These are phyloP conservation scores for Lactarius indigo DNA, from an alignment of 768 basidiomycete genomes.

Conservation along the genomic window DNA sequence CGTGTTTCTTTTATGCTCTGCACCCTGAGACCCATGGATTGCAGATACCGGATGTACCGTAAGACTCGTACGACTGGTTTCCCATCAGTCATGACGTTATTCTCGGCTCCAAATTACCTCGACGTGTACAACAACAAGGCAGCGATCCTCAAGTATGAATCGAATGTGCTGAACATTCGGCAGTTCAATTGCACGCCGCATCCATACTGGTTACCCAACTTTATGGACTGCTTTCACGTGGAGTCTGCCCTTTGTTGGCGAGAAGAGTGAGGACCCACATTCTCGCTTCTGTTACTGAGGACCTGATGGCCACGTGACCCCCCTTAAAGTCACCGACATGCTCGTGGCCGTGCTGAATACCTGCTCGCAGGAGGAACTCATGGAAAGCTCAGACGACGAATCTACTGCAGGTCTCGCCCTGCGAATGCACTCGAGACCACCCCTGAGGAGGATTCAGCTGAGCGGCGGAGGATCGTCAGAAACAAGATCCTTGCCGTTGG, in stretches of 20 bases:
- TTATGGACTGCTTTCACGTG: conserved; percentile 98
- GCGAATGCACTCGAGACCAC: conserved; percentile 10
- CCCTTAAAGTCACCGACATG: conserved; percentile 89
- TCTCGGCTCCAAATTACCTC: conserved; percentile 96
- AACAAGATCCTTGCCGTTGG: conserved; percentile 99
- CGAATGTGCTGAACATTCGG: conserved; percentile 97
- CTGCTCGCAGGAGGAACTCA: conserved; percentile 95
- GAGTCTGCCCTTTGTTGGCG: conserved; percentile 95
- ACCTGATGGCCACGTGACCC: conserved; percentile 9
- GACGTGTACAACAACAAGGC: conserved; percentile 99
- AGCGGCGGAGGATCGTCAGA: conserved; percentile 90
- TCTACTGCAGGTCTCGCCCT: conserved; percentile 40
- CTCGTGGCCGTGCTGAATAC: conserved; percentile 95
- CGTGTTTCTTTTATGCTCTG: conserved; percentile 3
- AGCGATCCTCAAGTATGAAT: conserved; percentile 97
- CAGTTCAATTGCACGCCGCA: conserved; percentile 98
- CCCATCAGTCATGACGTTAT: conserved; percentile 99
- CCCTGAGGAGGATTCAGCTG: conserved; percentile 47
- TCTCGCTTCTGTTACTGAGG: background rate
- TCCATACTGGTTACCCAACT: conserved; percentile 94
- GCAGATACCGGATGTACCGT: conserved; percentile 95
- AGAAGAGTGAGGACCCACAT: conserved; percentile 74
- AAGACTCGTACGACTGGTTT: conserved; percentile 98
- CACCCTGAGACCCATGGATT: conserved; percentile 6
- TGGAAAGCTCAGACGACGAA: conserved; percentile 59